Evolutionary conservation across 805 yeast species (phyloP), one percentile per base, ranked within the genome.

Genomic region (Ogataea neopini): DNA sequence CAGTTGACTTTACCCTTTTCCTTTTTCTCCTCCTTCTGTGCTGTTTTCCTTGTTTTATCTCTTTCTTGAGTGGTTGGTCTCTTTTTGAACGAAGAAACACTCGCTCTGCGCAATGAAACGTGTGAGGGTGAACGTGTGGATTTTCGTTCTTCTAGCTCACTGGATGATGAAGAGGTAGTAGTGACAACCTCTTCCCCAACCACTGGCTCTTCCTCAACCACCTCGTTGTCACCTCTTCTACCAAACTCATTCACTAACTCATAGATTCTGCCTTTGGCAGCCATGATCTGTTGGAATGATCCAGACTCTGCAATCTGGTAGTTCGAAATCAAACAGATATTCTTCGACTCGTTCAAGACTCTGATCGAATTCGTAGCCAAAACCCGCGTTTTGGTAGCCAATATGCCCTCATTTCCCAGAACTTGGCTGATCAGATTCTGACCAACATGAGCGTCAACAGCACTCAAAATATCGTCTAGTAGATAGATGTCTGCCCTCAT

Each of bases 361-460:
- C 76, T 64, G 15, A 81, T 70, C 0, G 82, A 73, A 59, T 83
- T 83, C 1, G 88, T 83, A 3, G 85, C 74, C 44, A 83, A 66
- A 33, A 83, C 67, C 25, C 79, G 45, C 18, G 43, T 40, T n/a
- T 40, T 40, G 26, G 43, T 83, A 3, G 85, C 73, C 41, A 82
- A 67, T 19, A 34, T 34, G 4, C 79, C 43, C 18, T 69, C 3
- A 7, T 54, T 61, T 29, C 73, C 69, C 14, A 81, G 59, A 13
- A 82, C 84, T 32, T 72, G 57, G 5, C 83, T 84, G 55, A 87
- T 83, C 58, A 94, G 73, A 61, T 89, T 96, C 54, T 81, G 82
- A 10, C 96, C 92, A 53, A 94, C 99, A 64, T 94, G 99, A 59
- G 90, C 97, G 69, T 94, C 99, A 35, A 94, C 99, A 20, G 99